Evolutionary conservation across 2,329 filamentous ascomycete species (phyloP).

Genomic region (Sporothrix euskadiensis): DNA sequence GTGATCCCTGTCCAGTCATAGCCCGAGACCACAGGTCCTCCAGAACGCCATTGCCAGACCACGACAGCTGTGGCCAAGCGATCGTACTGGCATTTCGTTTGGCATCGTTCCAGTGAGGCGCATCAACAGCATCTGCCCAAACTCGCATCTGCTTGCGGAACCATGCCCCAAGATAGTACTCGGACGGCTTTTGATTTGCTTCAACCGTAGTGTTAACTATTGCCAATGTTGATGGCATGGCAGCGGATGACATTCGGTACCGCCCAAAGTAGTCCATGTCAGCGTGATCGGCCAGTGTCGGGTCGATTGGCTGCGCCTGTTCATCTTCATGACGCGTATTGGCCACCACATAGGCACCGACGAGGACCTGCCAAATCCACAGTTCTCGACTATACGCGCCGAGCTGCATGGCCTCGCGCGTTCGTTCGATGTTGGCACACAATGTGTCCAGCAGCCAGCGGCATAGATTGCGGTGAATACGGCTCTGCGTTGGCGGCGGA

Average conservation of each 20-base stretch:
- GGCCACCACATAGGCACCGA: background rate
- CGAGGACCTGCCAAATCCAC: constrained; percentile 11
- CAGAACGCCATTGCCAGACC: background rate
- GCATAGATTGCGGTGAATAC: background rate
- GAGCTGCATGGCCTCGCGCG: background rate
- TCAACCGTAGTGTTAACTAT: background rate
- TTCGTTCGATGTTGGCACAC: background rate
- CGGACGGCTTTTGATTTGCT: background rate
- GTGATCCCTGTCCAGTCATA: background rate
- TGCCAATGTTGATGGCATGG: background rate
- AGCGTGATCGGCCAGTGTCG: background rate
- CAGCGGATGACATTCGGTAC: background rate
- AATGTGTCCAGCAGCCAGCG: background rate
- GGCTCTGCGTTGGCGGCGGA: background rate
- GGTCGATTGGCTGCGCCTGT: background rate
- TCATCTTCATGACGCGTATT: background rate
- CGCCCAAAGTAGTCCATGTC: background rate
- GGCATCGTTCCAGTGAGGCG: background rate
- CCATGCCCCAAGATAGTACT: constrained; percentile 12
- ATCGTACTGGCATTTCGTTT: background rate
- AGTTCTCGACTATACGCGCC: background rate
- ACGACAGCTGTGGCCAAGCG: background rate
- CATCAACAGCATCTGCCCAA: background rate
- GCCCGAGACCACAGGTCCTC: constrained; percentile 1
- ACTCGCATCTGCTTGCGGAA: constrained; percentile 14